phyloP scores from a whole-genome alignment of 768 basidiomycete genomes.

The Lentinula guzmanii region DNA sequence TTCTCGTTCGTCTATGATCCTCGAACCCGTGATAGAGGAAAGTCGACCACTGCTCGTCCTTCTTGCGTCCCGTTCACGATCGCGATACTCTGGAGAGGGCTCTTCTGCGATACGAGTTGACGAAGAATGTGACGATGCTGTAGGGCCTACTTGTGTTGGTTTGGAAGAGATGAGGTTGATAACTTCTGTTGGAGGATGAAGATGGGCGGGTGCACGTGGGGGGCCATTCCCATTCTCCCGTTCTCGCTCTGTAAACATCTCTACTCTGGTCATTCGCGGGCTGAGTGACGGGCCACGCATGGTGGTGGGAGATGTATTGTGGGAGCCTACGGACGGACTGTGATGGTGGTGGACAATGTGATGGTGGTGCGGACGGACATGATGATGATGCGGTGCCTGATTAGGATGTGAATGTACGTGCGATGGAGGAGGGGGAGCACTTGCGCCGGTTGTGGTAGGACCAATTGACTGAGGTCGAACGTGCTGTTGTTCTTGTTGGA shows the following conservation, averaged over 20 bases:
- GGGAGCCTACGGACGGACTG: constrained; percentile 20
- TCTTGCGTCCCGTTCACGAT: constrained; percentile 8
- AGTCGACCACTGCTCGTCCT: constrained; percentile 18
- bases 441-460: constrained; percentile 9
- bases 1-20: constrained; percentile 28
- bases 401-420: constrained; percentile 17
- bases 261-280: constrained; percentile 15
- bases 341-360: constrained; percentile 50
- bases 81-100: constrained; percentile 13
- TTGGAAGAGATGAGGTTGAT: constrained; percentile 42
- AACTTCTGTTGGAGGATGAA: constrained; percentile 41
- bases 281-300: constrained; percentile 12
- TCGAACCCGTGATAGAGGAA: constrained; percentile 30
- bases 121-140: constrained; percentile 16
- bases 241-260: constrained; percentile 18
- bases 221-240: constrained; percentile 28
- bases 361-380: constrained; percentile 31
- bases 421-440: background rate
- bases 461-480: constrained; percentile 10
- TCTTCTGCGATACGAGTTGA: constrained; percentile 36
- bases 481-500: constrained; percentile 29
- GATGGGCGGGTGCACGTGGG: constrained; percentile 21
- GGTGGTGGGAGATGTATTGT: constrained; percentile 21
- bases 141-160: constrained; percentile 13
- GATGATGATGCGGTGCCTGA: constrained; percentile 32